Conservation (phyloP, 2,329 filamentous ascomycete species). For the Trichophyton benhamiae region DNA sequence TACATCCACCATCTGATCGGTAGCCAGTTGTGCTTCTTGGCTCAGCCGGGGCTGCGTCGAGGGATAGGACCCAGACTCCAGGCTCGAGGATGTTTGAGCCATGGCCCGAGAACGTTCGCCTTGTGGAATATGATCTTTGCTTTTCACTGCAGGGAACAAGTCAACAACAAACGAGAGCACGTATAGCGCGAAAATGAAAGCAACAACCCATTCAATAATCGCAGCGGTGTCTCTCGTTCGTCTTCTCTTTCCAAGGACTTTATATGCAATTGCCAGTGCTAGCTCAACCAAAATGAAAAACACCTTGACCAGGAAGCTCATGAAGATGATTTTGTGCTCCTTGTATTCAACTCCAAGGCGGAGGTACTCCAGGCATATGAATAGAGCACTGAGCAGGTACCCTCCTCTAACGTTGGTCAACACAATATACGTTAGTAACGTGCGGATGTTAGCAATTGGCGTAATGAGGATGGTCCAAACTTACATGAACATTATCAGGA, state of each 20-base stretch:
- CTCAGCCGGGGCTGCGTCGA: constrained; percentile 13
- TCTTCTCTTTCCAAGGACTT: constrained; percentile 36
- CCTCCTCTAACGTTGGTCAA: constrained; percentile 38
- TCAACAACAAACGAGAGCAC: constrained; percentile 78
- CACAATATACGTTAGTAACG: not conserved
- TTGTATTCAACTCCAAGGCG: constrained; percentile 70
- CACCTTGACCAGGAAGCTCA: constrained; percentile 81
- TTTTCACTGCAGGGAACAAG: constrained; percentile 63
- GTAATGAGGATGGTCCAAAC: constrained; percentile 7
- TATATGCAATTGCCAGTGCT: constrained; percentile 55
- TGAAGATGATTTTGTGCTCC: constrained; percentile 53
- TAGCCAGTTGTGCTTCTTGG: constrained; percentile 28
- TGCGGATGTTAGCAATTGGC: not conserved
- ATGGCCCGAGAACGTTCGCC: constrained; percentile 24
- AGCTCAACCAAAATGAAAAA: constrained; percentile 72
- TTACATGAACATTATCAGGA: constrained; percentile 67
- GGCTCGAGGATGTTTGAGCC: constrained; percentile 10
- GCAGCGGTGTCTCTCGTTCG: constrained; percentile 54
- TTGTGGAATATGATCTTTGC: constrained; percentile 38
- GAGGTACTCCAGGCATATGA: constrained; percentile 83
- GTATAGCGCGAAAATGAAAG: constrained; percentile 80
- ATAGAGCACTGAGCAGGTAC: constrained; percentile 74
- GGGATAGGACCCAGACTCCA: not conserved
- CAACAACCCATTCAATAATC: constrained; percentile 65
- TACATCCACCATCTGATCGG: constrained; percentile 26